These are phyloP conservation scores for Sungouiella thailandica DNA, from an alignment of 805 yeast species.

Conservation along the genomic window DNA sequence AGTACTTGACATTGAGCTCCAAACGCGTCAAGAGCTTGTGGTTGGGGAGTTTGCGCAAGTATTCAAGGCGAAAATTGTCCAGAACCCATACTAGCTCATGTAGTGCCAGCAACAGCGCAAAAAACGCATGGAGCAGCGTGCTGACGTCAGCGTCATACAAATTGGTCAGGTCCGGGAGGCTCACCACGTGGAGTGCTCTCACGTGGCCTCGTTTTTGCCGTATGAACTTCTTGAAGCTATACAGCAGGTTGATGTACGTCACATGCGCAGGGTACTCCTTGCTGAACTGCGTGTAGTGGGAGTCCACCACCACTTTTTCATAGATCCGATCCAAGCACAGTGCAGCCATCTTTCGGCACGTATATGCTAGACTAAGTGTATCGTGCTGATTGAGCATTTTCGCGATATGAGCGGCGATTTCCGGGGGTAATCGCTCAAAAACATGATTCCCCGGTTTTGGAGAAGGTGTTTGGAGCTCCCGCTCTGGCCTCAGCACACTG, in stretches of 20 bases:
- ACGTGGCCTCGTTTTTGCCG: constrained; percentile 7
- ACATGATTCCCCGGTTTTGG: neutral
- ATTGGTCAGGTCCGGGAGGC: constrained; percentile 40
- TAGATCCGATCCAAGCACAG: constrained; percentile 27
- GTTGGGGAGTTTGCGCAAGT: constrained; percentile 28
- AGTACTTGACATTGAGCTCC: constrained; percentile 26
- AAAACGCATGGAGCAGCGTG: constrained; percentile 20
- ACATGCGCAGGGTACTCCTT: constrained; percentile 16
- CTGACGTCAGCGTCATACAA: constrained; percentile 28
- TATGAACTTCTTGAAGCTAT: constrained; percentile 33
- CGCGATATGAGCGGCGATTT: constrained; percentile 4
- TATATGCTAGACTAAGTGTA: constrained; percentile 4
- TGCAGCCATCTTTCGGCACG: constrained; percentile 3
- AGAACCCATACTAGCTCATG: constrained; percentile 29
- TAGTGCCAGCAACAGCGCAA: constrained; percentile 19
- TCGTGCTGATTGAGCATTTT: constrained; percentile 7
- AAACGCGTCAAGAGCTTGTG: constrained; percentile 20
- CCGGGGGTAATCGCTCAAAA: constrained; percentile 7
- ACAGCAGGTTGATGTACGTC: constrained; percentile 32
- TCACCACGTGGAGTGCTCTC: constrained; percentile 25
- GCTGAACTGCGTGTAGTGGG: constrained; percentile 31
- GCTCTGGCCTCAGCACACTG: neutral
- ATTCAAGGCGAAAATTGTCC: constrained; percentile 25
- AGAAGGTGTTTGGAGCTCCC: neutral
- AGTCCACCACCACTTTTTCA: constrained; percentile 35